Evolutionary conservation across 1,139 yeast species (phyloP).

Genomic region (Candida pseudoviswanathii): DNA sequence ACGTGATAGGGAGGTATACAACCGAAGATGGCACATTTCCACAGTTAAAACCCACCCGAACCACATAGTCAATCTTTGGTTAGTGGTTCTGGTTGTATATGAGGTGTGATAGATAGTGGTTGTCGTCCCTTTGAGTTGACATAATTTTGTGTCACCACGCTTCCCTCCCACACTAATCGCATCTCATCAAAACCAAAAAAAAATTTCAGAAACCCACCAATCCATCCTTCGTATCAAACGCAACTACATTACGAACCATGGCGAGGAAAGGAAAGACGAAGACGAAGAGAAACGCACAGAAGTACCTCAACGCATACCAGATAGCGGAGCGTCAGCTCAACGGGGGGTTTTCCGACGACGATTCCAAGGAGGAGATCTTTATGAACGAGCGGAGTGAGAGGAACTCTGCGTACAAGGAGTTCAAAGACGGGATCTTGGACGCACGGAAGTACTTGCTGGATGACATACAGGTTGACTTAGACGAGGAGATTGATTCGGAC

Average conservation of each 20-base stretch:
- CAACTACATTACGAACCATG: not conserved
- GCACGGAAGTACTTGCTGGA: conserved; percentile 40
- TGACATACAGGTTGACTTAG: conserved; percentile 41
- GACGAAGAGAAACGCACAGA: conserved; percentile 33
- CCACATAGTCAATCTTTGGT: too few relatives aligned
- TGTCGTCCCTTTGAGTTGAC: too few relatives aligned
- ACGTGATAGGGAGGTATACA: not conserved
- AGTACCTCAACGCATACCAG: conserved; percentile 48
- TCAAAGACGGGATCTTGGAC: conserved; percentile 46
- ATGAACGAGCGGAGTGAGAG: not conserved
- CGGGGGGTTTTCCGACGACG: conserved; percentile 22
- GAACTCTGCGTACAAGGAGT: conserved; percentile 11
- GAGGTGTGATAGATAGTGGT: too few relatives aligned
- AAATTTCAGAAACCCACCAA: not conserved
- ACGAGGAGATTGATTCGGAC: conserved; percentile 76
- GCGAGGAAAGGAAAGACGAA: conserved; percentile 6
- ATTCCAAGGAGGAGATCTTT: conserved; percentile 18
- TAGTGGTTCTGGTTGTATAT: too few relatives aligned
- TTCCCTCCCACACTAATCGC: not conserved
- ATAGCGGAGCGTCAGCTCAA: conserved; percentile 46
- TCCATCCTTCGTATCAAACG: not conserved
- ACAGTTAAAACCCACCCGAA: not conserved
- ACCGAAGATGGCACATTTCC: not conserved
- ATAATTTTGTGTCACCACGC: too few relatives aligned
- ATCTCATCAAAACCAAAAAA: conserved; percentile 1